These are phyloP conservation scores for Aspergillus olivimuriae DNA, from an alignment of 495 filamentous ascomycete species.

Conservation along the genomic window DNA sequence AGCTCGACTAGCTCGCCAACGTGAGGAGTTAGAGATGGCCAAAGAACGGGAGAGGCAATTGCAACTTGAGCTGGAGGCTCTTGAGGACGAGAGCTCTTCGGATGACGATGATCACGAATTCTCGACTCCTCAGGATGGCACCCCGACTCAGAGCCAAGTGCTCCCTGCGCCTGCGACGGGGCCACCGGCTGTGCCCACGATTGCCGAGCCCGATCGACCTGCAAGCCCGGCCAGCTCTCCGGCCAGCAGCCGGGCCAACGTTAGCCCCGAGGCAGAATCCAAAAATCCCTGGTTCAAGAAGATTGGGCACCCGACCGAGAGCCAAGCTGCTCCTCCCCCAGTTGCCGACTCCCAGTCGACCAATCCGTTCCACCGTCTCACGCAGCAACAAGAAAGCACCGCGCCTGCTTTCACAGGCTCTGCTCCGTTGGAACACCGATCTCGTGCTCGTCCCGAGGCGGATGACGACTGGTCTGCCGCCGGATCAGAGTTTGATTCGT, in stretches of 20 bases:
- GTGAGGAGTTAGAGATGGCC: slow-evolving; percentile 87
- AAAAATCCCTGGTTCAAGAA: slow-evolving; percentile 73
- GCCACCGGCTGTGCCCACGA: no score
- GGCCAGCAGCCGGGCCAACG: slow-evolving; percentile 19
- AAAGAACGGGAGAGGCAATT: slow-evolving; percentile 83
- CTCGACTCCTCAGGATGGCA: slow-evolving; percentile 76
- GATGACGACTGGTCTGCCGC: slow-evolving; percentile 84
- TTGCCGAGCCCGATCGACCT: slow-evolving; percentile 18
- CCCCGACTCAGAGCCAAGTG: slow-evolving; percentile 64
- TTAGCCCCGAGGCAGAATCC: slow-evolving; percentile 40
- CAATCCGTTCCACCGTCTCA: slow-evolving; percentile 93
- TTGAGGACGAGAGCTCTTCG: slow-evolving; percentile 73
- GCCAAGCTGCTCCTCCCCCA: slow-evolving; percentile 16
- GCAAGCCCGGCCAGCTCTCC: slow-evolving; percentile 22
- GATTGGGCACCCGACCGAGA: slow-evolving; percentile 41
- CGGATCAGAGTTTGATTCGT: slow-evolving; percentile 68
- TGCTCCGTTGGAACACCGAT: slow-evolving; percentile 38
- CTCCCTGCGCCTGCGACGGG: slow-evolving; percentile 37
- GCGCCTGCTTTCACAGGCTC: slow-evolving; percentile 32
- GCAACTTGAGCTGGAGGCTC: slow-evolving; percentile 75
- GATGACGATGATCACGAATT: slow-evolving; percentile 82
- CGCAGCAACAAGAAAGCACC: slow-evolving; percentile 46
- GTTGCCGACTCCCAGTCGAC: slow-evolving; percentile 56
- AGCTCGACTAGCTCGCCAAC: slow-evolving; percentile 71
- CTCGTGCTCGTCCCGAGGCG: slow-evolving; percentile 60